Base-by-base conservation (phyloP, 1,284 basidiomycete species). In the Microbotryum saponariae region DNA sequence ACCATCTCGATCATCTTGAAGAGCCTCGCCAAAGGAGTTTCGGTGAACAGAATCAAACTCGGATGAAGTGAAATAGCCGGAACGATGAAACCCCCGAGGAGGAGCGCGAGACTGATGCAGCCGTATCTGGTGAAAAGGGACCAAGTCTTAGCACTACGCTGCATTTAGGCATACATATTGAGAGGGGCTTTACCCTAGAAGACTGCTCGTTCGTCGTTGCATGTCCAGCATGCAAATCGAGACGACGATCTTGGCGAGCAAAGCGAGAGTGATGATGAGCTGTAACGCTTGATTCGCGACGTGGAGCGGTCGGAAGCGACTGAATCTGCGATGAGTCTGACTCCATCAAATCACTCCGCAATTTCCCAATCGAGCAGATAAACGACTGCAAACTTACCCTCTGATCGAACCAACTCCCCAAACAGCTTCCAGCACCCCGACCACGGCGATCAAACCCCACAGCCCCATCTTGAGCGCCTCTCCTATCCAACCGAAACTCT, bases 1-100 rank as follows among this genome's bases (percentile, higher is more conserved):
- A 56, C 59, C 37, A 60, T 37, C 20, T 60, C 47, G 20, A 60
- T 33, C 8, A 60, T 37, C 23, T 27, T 31, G 1, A 60, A n/a
- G 8, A 60, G 20, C 12, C 59, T 53, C 4, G 53, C 59, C 3
- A 51, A 42, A 6, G 59, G 59, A 4, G 54, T 56, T 6, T 55
- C 59, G 3, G 54, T 8, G 21, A 60, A 60, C 5, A 20, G 12
- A 5, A 55, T 4, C 0, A 42, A 25, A 20, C 12, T 31, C 2
- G 46, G 55, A 12, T 31, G 53, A 7, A 60, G 54, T 4, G 33
- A 20, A 10, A 23, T 29, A 27, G 51, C 47, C n/a, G 21, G 20
- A 16, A 51, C 21, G 48, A 23, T 23, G 42, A 56, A 6, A 12
- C 31, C 53, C 9, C 48, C 59, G 8, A 37, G 12, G 9, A 60